A percentile compares a stretch with the other conserved stretches of the same genome.
Conservation (phyloP, 2,329 filamentous ascomycete species). For the Fusarium mangiferae region DNA sequence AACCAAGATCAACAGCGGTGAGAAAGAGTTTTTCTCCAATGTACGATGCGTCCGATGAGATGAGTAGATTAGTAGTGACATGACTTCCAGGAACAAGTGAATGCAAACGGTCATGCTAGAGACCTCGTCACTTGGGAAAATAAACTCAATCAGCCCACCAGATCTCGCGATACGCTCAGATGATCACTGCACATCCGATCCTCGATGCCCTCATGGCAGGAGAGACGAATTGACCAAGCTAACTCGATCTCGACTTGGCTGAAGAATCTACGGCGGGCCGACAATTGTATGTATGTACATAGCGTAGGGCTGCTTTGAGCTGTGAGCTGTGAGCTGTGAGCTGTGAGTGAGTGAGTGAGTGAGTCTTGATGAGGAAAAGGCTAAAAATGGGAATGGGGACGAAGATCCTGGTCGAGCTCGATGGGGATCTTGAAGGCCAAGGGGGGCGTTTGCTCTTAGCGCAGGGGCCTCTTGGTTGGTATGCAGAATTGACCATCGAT, state of each 20-base stretch:
- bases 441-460: not conserved
- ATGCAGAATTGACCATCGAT: constrained; percentile 28
- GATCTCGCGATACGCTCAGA: constrained; percentile 27
- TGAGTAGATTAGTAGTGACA: not conserved
- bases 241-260: constrained; percentile 2
- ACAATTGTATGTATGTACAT: not conserved
- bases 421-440: constrained; percentile 12
- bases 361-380: not conserved
- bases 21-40: constrained; percentile 13
- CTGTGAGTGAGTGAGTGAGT: not conserved
- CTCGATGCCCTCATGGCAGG: constrained; percentile 10
- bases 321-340: not conserved
- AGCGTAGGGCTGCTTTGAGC: not conserved
- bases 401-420: constrained; percentile 23
- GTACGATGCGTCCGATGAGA: not conserved
- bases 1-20: constrained; percentile 28
- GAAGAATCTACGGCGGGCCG: constrained; percentile 5
- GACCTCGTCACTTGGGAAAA: not conserved
- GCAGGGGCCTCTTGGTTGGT: constrained; percentile 11
- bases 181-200: constrained; percentile 20
- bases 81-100: not conserved
- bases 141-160: constrained; percentile 22
- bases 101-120: constrained; percentile 4
- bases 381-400: constrained; percentile 3
- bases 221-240: not conserved